Evolutionary conservation across 495 filamentous ascomycete species (phyloP), one percentile per base, ranked within the genome.

Genomic region (Neurospora tetraspora): DNA sequence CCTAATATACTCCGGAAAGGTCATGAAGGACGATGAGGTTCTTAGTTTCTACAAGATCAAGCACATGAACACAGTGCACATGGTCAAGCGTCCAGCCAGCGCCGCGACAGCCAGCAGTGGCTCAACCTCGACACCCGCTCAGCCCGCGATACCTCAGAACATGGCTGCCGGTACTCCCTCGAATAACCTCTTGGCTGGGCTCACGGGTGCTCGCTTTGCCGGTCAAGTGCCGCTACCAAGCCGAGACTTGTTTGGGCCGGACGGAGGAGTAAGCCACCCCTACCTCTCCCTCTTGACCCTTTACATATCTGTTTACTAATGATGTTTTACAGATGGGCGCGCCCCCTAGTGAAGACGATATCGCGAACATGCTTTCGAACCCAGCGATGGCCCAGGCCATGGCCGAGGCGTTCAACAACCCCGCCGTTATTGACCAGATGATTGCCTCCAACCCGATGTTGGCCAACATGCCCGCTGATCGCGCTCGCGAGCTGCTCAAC

Each of bases 1-100:
- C 61, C 85, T 99, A 75, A 99, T 99, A 81, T 98, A 98, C 82
- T 98, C 95, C 8, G 96, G 96, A 37, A 90, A 94, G 73, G 94
- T 99, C 27, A 87, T 99, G 82, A 99, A 98, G 83, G 93, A 99
- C 78, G 88, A 89, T 47, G 94, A 98, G 74, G 91, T 91, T 0
- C 81, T 99, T 59, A 89, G 85, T 71, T 87, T 89, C 34, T 97
- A 96, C 83, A 99, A 97, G 83, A 93, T 99, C 81, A 97, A 98
- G 82, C 88, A 93, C 71, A 91, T 93, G n/a, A 93, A 98, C 78
- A 98, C 96, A 10, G 89, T 98, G 73, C 96, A 99, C 81, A 86
- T 99, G 77, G 96, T 99, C 71, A 97, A 96, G 82, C 93, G 93
- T 76, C 96, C 96, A 39, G 91, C 91, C 34, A 98, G 95, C 85